A percentile compares a stretch with the other conserved stretches of the same genome.
Evolutionary conservation across 2,329 filamentous ascomycete species (phyloP).

Genomic region (Penicillium sp.): DNA sequence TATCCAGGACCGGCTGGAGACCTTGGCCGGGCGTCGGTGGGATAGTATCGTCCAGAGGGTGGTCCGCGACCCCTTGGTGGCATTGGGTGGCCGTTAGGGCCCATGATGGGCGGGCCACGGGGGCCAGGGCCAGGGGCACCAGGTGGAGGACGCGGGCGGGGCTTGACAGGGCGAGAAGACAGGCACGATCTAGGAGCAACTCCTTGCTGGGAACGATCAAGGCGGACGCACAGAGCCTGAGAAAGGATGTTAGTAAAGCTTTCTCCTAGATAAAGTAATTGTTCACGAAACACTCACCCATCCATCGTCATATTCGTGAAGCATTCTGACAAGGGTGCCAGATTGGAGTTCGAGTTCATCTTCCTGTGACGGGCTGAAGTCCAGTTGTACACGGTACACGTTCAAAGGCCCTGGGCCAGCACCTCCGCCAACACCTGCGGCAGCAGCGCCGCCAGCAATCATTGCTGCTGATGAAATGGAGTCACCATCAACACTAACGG

Average conservation of each 20-base stretch:
- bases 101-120: constrained; percentile 35
- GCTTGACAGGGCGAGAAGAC: constrained; percentile 87
- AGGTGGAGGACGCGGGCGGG: constrained; percentile 56
- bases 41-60: constrained; percentile 36
- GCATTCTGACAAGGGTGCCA: constrained; percentile 80
- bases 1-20: constrained; percentile 43
- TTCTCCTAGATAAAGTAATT: not conserved
- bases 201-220: constrained; percentile 89
- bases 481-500: constrained; percentile 23
- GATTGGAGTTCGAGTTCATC: constrained; percentile 82
- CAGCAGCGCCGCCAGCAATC: constrained; percentile 10
- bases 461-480: constrained; percentile 17
- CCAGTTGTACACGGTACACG: constrained; percentile 90
- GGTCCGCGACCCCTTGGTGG: constrained; percentile 17
- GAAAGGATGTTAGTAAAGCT: constrained; percentile 23
- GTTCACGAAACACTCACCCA: constrained; percentile 68
- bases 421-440: constrained; percentile 16
- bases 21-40: constrained; percentile 41
- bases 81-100: constrained; percentile 32
- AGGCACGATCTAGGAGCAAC: constrained; percentile 92
- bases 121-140: constrained; percentile 31
- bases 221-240: constrained; percentile 83
- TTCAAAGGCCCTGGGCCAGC: constrained; percentile 55
- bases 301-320: constrained; percentile 97
- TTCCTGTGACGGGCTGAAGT: constrained; percentile 88